Base-by-base conservation (phyloP, 1,284 basidiomycete species). In the Trichosporon faecale region DNA sequence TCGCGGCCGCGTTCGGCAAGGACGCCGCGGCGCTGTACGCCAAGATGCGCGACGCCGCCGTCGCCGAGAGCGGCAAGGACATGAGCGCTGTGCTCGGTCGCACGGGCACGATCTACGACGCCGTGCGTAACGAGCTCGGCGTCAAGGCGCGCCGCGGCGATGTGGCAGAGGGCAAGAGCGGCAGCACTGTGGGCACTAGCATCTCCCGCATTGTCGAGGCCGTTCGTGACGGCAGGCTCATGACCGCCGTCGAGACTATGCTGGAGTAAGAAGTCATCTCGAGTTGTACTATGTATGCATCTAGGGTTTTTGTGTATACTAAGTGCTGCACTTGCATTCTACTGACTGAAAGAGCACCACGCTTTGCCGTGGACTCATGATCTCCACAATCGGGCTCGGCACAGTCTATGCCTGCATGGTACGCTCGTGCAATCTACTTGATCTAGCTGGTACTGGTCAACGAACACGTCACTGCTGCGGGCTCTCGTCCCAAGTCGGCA, bases 101-200 rank as follows among this genome's bases (percentile, higher is more conserved):
- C 40, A 73, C 72, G 1, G 25, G 57, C 61, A 16, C 25, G 23
- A 52, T 73, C 9, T 73, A 70, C 72, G 55, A 49, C 25, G 64
- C 66, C 9, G 69, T 73, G 33, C 69, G 72, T 40, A 35, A 23
- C 16, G 69, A 70, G 44, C 27, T 73, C 37, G 72, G 67, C 55
- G 67, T 73, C 67, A 46, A 40, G 44, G 67, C 66, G n/a, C 69
- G 72, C 52, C 67, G 66, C 33, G 72, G 72, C 64, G 72, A 73
- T 35, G 72, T 73, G 46, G 69, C 69, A 33, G 67, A 68, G 52
- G 72, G 72, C 66, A 46, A 67, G 52, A 49, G 33, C 21, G 61
- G 60, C 61, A 29, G 33, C 52, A 63, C 63, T 8, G 66, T 73
- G 29, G 72, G 72, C 46, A 65, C 67, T 23, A 65, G 31, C 44